Evolutionary conservation across 176 grass and related monocot species (phyloP), one percentile per base, ranked within the genome.

Genomic region (Musa schizocarpa): DNA sequence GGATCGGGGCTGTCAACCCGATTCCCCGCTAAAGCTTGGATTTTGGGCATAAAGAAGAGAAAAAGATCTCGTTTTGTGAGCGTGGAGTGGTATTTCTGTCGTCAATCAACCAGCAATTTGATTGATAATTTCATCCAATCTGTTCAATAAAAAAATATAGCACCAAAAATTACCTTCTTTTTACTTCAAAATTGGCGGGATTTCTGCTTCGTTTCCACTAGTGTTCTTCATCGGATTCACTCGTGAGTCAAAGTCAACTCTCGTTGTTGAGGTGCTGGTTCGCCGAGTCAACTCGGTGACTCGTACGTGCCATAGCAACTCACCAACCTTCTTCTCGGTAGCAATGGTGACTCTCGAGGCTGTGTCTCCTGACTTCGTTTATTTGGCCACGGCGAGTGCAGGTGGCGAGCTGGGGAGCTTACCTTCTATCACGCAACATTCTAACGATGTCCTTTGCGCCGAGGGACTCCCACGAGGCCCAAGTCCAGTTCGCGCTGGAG

Each of bases 401-500:
- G 43, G 74, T 76, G 50, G 83, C 79, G 9, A 87, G 85, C 66
- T 85, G 84, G 76, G 79, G 82, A 26, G 76, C 84, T 8, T 84
- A 87, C 48, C 52, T 87, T 23, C 68, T 85, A 12, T 85, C 85
- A 6, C 88, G 85, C 43, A 71, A 86, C 79, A 79, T 87, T 59
- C 61, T 83, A 1, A 84, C 81, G 19, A 71, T 82, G 88, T 80
- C 84, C 56, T 76, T 84, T 26, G 81, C 81, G 1, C 76, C 88
- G 8, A 77, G 72, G 34, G 81, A 79, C 74, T 78, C 84, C 9
- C 84, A 84, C 65, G 85, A 87, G 80, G 80, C 85, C 1, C 85
- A 87, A 65, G 84, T 84, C 52, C 84, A 90, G 65, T 86, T 90
- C 75, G 78, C 84, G 0, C 75, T 87, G 8, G 88, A 90, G 78